Evolutionary conservation across 495 filamentous ascomycete species (phyloP).

Genomic region (Thermochaetoides thermophila): DNA sequence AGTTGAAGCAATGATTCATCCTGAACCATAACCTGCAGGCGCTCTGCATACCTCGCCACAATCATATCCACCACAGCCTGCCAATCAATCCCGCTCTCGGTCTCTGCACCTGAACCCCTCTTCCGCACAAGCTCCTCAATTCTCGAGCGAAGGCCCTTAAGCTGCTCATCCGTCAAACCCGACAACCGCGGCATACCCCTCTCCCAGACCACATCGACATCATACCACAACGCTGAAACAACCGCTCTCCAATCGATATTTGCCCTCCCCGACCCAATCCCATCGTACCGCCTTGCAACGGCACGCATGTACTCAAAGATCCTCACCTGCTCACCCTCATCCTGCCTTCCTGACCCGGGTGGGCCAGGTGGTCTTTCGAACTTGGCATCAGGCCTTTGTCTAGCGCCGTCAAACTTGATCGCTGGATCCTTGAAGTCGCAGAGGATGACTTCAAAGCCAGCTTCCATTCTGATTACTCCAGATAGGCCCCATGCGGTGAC

Average conservation of each 20-base stretch:
- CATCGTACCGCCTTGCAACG: constrained; percentile 40
- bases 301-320: constrained; percentile 25
- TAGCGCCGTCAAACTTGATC: constrained; percentile 10
- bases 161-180: constrained; percentile 19
- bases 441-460: constrained; percentile 55
- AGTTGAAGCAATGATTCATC: constrained; percentile 18
- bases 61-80: constrained; percentile 48
- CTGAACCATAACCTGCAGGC: constrained; percentile 33
- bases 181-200: constrained; percentile 25
- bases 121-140: constrained; percentile 24
- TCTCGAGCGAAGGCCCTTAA: constrained; percentile 28
- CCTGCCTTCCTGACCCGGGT: not conserved
- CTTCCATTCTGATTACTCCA: constrained; percentile 52
- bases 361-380: not conserved
- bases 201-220: not conserved
- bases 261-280: constrained; percentile 39
- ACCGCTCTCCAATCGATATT: constrained; percentile 46
- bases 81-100: constrained; percentile 33
- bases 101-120: constrained; percentile 7
- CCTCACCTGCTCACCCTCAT: not conserved
- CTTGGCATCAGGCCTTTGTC: constrained; percentile 4
- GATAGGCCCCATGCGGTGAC: constrained; percentile 38
- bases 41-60: constrained; percentile 38
- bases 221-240: constrained; percentile 42
- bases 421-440: constrained; percentile 36